Conservation (phyloP, 352 stramenopile species). For the Pythium vanterpoolii region DNA sequence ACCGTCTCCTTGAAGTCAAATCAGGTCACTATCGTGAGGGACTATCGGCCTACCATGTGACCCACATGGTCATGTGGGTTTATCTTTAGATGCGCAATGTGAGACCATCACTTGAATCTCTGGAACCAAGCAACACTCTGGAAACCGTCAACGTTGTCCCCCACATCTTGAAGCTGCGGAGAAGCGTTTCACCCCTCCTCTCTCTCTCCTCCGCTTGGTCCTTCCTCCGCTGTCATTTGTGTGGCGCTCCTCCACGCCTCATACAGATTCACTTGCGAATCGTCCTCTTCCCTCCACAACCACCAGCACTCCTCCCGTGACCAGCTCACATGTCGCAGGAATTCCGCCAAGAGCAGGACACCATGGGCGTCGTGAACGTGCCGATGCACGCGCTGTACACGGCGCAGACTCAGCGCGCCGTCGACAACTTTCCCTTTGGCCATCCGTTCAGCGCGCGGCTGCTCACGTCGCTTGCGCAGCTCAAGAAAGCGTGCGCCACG, state of each 20-base stretch:
- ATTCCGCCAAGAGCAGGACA: conserved; percentile 51
- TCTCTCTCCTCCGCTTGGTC: neutral
- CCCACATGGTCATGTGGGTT: neutral
- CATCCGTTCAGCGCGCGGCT: conserved; percentile 40
- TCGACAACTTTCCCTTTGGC: conserved; percentile 52
- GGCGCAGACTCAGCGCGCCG: conserved; percentile 48
- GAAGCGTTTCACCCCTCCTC: conserved; percentile 1
- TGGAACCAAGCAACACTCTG: too few relatives aligned
- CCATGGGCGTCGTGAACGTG: conserved; percentile 53
- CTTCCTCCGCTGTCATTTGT: too few relatives aligned
- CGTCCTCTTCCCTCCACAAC: neutral
- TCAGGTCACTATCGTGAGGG: conserved; percentile 7
- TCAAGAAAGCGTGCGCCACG: conserved; percentile 46
- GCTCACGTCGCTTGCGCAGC: conserved; percentile 38
- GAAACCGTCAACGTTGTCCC: too few relatives aligned
- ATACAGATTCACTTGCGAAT: conserved; percentile 16
- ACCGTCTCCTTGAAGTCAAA: neutral
- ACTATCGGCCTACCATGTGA: neutral
- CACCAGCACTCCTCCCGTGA: neutral
- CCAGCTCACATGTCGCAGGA: conserved; percentile 12
- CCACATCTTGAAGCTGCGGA: too few relatives aligned
- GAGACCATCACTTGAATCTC: too few relatives aligned
- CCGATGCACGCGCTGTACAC: conserved; percentile 42
- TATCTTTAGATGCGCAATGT: too few relatives aligned
- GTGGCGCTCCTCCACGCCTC: too few relatives aligned